phyloP scores from a whole-genome alignment of 2,329 filamentous ascomycete species.

The Scleromitrula shiraiana region DNA sequence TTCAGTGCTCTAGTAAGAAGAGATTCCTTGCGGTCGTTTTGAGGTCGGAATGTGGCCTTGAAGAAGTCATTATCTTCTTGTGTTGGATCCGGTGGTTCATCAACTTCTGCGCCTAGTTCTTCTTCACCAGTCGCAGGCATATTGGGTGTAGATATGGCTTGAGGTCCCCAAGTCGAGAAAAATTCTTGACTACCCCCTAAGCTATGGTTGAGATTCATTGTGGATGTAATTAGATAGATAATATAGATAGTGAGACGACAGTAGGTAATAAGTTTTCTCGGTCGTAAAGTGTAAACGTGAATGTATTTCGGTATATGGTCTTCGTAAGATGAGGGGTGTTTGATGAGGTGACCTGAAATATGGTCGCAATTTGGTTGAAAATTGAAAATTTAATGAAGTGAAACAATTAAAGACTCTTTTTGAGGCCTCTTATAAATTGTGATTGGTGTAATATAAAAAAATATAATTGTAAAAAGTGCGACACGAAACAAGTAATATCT shows the following conservation, averaged over 20 bases:
- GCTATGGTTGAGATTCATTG: slow-evolving; percentile 14
- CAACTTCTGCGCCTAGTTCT: slow-evolving; percentile 65
- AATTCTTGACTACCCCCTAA: slow-evolving; percentile 31
- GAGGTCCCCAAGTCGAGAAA: slow-evolving; percentile 37
- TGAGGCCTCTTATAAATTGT: neutral
- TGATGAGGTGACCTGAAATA: neutral
- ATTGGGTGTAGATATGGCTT: slow-evolving; percentile 28
- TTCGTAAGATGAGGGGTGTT: neutral
- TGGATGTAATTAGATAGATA: slow-evolving; percentile 8
- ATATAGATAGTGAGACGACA: slow-evolving; percentile 4
- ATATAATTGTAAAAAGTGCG: neutral
- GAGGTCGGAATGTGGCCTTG: slow-evolving; percentile 35
- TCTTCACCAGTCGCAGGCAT: slow-evolving; percentile 39
- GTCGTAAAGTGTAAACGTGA: neutral
- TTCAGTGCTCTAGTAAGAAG: slow-evolving; percentile 80
- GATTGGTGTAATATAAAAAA: neutral
- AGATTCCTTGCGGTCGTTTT: slow-evolving; percentile 60
- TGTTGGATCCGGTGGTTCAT: slow-evolving; percentile 72
- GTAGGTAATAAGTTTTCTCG: too few relatives aligned
- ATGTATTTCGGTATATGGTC: neutral
- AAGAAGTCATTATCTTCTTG: slow-evolving; percentile 23
- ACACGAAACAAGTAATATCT: slow-evolving; percentile 3
- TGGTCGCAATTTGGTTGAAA: neutral
- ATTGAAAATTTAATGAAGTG: slow-evolving; percentile 1
- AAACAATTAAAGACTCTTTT: neutral